Evolutionary conservation across 1,284 basidiomycete species (phyloP), one percentile per base, ranked within the genome.

Genomic region (Leucoagaricus sp.): DNA sequence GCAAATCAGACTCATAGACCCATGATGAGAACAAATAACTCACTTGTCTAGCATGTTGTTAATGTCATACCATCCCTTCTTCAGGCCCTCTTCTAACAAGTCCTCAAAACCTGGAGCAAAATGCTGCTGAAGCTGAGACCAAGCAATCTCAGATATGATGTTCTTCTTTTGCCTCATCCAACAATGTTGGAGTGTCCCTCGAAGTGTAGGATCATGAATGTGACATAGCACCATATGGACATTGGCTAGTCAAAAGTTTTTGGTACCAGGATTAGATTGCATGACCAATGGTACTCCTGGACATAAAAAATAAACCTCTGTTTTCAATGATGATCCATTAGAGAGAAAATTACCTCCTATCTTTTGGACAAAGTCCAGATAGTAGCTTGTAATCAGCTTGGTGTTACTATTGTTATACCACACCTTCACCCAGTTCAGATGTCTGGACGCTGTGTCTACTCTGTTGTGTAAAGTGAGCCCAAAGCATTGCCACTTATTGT

Each of bases 371-470:
- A 65, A 61, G 1, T 72, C 62, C 7, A 75, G 59, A 58, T 74
- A 76, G 51, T 72, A 75, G 0, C 61, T 59, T 2, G 65, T 50
- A 34, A 78, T 66, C 3, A 76, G 62, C 1, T 66, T 61, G 4
- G 74, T 72, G 50, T 80, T 77, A 1, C 50, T 61, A 46, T 78
- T 79, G 0, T 65, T 78, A 71, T 71, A 77, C 75, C 72, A 79
- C 1, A 77, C 65, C 51, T 63, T 67, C 38, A 73, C 36, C 75
- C 75, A 80, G 1, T 66, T 55, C 31, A 76, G 64, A 0, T 55
- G 23, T 1, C 76, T 74, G 28, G 65, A 41, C 49, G 67, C 73
- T 0, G 71, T 67, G 33, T 79, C 74, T 6, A 72, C 42, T 1
- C 70, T 65, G 5, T 65, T 49, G 60, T 80, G 77, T 0, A 78